These are phyloP conservation scores for Septoria linicola DNA, from an alignment of 2,329 filamentous ascomycete genomes.

Conservation along the genomic window DNA sequence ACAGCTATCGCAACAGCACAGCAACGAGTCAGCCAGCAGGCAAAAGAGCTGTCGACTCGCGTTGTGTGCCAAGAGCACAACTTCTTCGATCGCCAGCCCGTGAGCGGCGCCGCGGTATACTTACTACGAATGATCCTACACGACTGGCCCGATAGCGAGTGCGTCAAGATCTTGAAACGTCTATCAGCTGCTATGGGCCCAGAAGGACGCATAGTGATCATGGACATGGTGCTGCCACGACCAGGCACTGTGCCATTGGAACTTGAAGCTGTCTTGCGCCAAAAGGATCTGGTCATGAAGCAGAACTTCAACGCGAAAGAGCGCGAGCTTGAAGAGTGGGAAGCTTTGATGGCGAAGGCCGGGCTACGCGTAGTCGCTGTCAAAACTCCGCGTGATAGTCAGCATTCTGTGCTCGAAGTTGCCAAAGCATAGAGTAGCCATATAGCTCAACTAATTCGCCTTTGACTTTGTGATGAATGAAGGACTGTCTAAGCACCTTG, in stretches of 20 bases:
- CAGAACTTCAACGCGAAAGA: conserved; percentile 12
- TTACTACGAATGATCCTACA: conserved; percentile 17
- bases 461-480: too few species aligned
- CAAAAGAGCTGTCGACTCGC: neutral
- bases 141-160: conserved; percentile 15
- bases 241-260: neutral
- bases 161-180: conserved; percentile 18
- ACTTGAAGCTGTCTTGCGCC: neutral
- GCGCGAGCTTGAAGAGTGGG: conserved; percentile 8
- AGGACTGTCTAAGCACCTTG: too few species aligned
- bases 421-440: too few species aligned
- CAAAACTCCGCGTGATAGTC: too few species aligned
- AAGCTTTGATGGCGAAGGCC: conserved; percentile 3
- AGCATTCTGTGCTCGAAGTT: too few species aligned
- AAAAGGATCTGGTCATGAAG: conserved; percentile 7
- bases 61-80: conserved; percentile 17
- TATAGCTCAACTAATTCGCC: too few species aligned
- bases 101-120: conserved; percentile 13
- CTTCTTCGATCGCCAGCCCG: conserved; percentile 16
- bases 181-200: neutral
- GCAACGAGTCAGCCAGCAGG: neutral
- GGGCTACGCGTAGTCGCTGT: too few species aligned
- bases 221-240: conserved; percentile 5
- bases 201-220: neutral
- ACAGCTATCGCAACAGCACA: conserved; percentile 13